Evolutionary conservation across 2,329 filamentous ascomycete species (phyloP).

Genomic region (Colletotrichum truncatum): DNA sequence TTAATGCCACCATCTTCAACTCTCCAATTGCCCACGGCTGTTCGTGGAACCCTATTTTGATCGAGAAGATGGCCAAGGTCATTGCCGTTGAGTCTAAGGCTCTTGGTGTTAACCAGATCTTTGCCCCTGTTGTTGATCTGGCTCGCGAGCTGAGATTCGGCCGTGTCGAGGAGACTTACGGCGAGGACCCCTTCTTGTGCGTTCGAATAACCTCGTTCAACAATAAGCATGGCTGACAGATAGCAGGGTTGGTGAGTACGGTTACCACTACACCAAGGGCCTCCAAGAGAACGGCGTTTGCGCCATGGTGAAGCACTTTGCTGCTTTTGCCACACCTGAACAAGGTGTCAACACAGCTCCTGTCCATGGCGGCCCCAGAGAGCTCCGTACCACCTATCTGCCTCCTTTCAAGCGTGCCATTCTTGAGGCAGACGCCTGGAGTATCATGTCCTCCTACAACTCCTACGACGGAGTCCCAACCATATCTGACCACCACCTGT

Average conservation of each 20-base stretch:
- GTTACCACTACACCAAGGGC: constrained; percentile 64
- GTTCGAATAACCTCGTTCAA: constrained; percentile 4
- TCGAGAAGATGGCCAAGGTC: constrained; percentile 72
- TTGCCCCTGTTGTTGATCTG: constrained; percentile 76
- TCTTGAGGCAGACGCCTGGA: constrained; percentile 72
- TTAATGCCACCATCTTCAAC: constrained; percentile 83
- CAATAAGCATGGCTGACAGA: background rate
- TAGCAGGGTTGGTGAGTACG: constrained; percentile 68
- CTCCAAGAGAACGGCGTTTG: constrained; percentile 73
- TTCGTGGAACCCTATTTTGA: constrained; percentile 72
- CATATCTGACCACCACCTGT: constrained; percentile 70
- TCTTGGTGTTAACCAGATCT: constrained; percentile 77
- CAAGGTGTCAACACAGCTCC: constrained; percentile 76
- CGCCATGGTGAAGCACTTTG: constrained; percentile 81
- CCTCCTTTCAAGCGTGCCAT: constrained; percentile 75
- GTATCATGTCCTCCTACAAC: constrained; percentile 80
- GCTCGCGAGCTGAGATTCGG: constrained; percentile 77
- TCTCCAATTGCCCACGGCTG: constrained; percentile 78
- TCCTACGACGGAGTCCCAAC: constrained; percentile 78
- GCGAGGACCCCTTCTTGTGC: constrained; percentile 72
- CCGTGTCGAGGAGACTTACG: constrained; percentile 78
- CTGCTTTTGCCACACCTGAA: constrained; percentile 73
- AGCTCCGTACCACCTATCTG: constrained; percentile 64
- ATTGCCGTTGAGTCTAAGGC: constrained; percentile 74
- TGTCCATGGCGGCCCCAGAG: constrained; percentile 61